Evolutionary conservation across 306 rosid species (phyloP).

Genomic region (Hylodesmum podocarpum): DNA sequence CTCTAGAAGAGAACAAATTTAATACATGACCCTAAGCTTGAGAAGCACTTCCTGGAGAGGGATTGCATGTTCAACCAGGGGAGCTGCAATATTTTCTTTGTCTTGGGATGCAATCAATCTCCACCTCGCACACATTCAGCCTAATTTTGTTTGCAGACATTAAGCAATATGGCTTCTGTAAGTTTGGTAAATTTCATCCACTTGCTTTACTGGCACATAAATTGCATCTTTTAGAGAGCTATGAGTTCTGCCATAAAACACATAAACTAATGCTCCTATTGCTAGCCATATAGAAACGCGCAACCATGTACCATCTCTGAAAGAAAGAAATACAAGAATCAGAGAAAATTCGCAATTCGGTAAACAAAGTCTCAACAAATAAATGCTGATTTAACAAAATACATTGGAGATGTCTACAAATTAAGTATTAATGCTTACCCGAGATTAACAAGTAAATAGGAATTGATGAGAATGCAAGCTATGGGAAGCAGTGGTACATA

Average conservation of each 20-base stretch:
- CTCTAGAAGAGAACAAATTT: background rate
- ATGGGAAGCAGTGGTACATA: constrained; percentile 86
- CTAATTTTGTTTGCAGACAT: background rate
- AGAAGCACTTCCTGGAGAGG: constrained; percentile 24
- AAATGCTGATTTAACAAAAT: background rate
- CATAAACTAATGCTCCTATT: constrained; percentile 58
- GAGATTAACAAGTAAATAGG: constrained; percentile 77
- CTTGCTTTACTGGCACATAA: constrained; percentile 58
- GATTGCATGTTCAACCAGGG: background rate
- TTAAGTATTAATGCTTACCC: constrained; percentile 51
- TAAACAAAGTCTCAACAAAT: background rate
- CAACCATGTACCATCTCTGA: constrained; percentile 69
- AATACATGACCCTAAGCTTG: background rate
- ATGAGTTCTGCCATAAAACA: constrained; percentile 72
- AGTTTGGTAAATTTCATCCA: constrained; percentile 44
- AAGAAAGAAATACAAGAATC: constrained; percentile 20
- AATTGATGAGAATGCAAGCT: constrained; percentile 73
- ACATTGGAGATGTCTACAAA: background rate
- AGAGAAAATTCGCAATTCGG: constrained; percentile 24
- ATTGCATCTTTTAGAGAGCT: constrained; percentile 69
- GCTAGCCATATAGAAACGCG: constrained; percentile 80
- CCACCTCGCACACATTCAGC: background rate
- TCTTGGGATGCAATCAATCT: background rate
- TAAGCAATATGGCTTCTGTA: constrained; percentile 35
- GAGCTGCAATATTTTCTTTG: constrained; percentile 9